Evolutionary conservation across 225 moss, liverwort and hornwort species (phyloP).

Genomic region (Antitrichia curtipendula): DNA sequence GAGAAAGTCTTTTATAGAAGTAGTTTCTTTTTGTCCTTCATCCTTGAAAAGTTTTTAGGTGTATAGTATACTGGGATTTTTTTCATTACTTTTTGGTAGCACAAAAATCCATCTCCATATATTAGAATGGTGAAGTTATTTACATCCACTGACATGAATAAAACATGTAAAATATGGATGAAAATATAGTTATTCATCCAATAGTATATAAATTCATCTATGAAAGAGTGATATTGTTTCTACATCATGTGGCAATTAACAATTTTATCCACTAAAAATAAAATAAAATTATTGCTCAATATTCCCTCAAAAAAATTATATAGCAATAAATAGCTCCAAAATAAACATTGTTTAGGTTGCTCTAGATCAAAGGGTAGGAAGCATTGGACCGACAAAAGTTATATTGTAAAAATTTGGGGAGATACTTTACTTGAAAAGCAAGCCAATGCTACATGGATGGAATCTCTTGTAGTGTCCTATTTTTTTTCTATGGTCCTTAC

Average conservation of each 20-base stretch:
- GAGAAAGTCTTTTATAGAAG: too few species aligned
- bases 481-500: rapidly evolving
- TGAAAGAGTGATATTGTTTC: background rate
- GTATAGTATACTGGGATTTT: too few species aligned
- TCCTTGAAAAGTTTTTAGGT: too few species aligned
- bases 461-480: background rate
- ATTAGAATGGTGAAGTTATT: background rate
- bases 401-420: background rate
- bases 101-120: background rate
- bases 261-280: background rate
- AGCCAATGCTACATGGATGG: background rate
- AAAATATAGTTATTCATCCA: background rate
- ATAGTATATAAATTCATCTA: background rate
- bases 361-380: rapidly evolving
- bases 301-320: background rate
- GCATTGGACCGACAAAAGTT: background rate
- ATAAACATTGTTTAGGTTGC: background rate
- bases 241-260: background rate
- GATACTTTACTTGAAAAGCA: background rate
- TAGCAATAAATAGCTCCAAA: background rate
- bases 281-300: rapidly evolving
- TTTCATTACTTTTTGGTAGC: background rate
- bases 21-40: too few species aligned
- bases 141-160: background rate
- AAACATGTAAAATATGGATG: background rate